Evolutionary conservation across 2,329 filamentous ascomycete species (phyloP), one percentile per base, ranked within the genome.

Genomic region (Diaporthe vaccinii): DNA sequence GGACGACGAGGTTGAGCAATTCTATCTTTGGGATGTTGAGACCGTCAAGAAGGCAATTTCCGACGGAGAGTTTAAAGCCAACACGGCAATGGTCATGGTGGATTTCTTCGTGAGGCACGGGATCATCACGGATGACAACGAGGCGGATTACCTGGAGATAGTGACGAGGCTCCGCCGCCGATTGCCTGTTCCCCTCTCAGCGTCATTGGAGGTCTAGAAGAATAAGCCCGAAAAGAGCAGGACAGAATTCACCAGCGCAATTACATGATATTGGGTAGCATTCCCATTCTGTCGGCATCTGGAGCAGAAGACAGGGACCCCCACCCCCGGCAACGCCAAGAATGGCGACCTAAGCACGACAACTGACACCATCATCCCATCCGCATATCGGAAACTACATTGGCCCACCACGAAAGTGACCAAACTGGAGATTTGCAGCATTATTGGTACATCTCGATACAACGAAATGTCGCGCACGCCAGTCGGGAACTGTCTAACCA

Each of bases 31-130:
- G 91, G 88, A 83, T 14, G 86, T 95, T 15, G 81, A 82, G 0
- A 85, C 89, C 79, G 90, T 96, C 6, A 87, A 91, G 46, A 81
- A 85, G 72, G 90, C 91, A 1, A 86, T 98, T 86, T 84, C 87
- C 25, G 86, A 86, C 22, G 91, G 91, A 4, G 91, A 95, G 82
- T 98, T 97, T 85, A 98, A 98, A 86, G 93, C 95, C 0, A 97
- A 97, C 80, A 95, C 94, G 79, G 92, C 93, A 36, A 81, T 93
- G 41, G 92, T 96, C 65, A 86, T 96, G 85, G 87, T 97, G 65
- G 95, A 97, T 80, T 98, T 98, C 82, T 91, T 97, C 79, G 85
- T 97, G 61, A 85, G 95, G 34, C 94, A 95, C 82, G 94, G 94
- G 0, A 86, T 95, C 68, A 81, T 97, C 75, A 96, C 91, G 1